Base-by-base conservation (phyloP, 257 asterid genomes). In the Przewalskia tangutica region DNA sequence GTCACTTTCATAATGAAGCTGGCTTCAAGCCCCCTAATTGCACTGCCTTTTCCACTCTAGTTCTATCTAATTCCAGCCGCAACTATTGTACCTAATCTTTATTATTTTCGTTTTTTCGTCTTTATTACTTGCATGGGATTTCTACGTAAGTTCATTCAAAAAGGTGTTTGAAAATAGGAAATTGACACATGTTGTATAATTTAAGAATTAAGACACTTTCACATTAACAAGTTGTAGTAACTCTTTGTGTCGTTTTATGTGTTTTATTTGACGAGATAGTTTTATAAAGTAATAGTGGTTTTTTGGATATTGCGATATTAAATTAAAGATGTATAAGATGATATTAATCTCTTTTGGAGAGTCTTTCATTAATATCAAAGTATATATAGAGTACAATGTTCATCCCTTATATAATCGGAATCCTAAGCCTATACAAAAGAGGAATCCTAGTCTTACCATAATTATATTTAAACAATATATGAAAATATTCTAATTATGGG, bases 81-180 rank as follows among this genome's bases (percentile, higher is more conserved):
- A 68, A 68, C 38, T 17, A 68, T 40, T 40, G 34, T 68, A 68
- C 54, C 54, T 42, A 16, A 42, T 68, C 77, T 36, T 66, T 36
- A 34, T 3, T 34, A 34, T 65, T 32, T 63, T 64, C 46, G 40
- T 65, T 14, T 64, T 32, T 64, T 2, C 11, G 0, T 64, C 20
- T 34, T 40, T 65, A 65, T 65, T 65, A 75, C 79, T 50, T 75
- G 79, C 79, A 75, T 75, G 62, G 79, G 44, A 50, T 73, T 73
- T 75, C 79, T 75, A 75, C 79, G 46, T 75, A 13, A 50, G 46
- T 75, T 50, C 14, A 50, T 75, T 50, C 40, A 75, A 50, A 75
- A 20, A 13, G 1, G 23, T 18, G 77, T 9, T 68, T 42, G 59
- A 71, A 71, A 71, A 46, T 71, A 18, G 56, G 48, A 70, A 44